Evolutionary conservation across 192 early-diverging fungal genomes (phyloP).

Genomic region (Spizellomyces sp.): DNA sequence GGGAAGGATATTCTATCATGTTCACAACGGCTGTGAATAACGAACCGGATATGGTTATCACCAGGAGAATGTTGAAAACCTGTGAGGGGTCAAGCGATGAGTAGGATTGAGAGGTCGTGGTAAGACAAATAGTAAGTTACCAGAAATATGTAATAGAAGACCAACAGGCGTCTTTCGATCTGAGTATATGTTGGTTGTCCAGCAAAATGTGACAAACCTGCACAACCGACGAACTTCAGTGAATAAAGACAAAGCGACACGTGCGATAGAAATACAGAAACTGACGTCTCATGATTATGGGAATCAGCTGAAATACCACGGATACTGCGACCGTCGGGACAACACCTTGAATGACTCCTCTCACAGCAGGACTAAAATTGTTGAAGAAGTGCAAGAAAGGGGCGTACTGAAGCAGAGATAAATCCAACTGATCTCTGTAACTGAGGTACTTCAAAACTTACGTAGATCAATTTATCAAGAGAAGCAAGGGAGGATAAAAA

Average conservation of each 20-base stretch:
- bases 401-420: constrained; percentile 58
- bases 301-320: constrained; percentile 69
- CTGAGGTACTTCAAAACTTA: not conserved
- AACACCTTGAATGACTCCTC: constrained; percentile 71
- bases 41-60: constrained; percentile 73
- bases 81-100: constrained; percentile 17
- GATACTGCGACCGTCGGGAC: constrained; percentile 73
- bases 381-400: constrained; percentile 52
- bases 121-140: constrained; percentile 34
- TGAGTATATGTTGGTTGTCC: constrained; percentile 59
- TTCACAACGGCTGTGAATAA: constrained; percentile 52
- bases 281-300: constrained; percentile 57
- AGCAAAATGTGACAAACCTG: constrained; percentile 57
- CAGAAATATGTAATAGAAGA: constrained; percentile 79
- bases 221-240: constrained; percentile 17
- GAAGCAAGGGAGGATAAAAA: constrained; percentile 14
- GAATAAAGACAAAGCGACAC: not conserved
- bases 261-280: not conserved
- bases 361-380: constrained; percentile 42
- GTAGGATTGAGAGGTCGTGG: not conserved
- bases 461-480: constrained; percentile 15
- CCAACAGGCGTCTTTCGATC: constrained; percentile 64
- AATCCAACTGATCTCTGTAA: constrained; percentile 31
- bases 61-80: constrained; percentile 78
- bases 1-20: constrained; percentile 58